Evolutionary conservation across 2,329 filamentous ascomycete genomes (phyloP).

Genomic region (Trichoderma harzianum): DNA sequence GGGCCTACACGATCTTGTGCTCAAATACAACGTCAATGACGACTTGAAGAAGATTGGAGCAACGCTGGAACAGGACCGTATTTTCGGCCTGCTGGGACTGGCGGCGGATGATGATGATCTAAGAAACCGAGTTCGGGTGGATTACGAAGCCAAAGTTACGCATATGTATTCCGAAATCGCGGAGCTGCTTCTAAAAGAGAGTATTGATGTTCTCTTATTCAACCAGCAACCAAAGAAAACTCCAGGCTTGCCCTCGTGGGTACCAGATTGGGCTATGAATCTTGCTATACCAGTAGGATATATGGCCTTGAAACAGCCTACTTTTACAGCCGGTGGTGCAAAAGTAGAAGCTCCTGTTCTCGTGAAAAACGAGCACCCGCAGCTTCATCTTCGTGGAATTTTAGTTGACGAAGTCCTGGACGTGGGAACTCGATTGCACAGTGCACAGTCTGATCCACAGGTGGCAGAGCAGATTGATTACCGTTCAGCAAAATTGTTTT

Average conservation of each 20-base stretch:
- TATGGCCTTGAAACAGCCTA: slow-evolving; percentile 22
- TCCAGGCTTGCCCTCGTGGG: slow-evolving; percentile 31
- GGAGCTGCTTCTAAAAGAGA: slow-evolving; percentile 23
- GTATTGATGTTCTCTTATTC: slow-evolving; percentile 30
- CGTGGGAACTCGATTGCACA: slow-evolving; percentile 23
- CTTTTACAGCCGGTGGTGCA: slow-evolving; percentile 26
- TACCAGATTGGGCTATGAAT: slow-evolving; percentile 34
- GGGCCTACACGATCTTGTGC: slow-evolving; percentile 27
- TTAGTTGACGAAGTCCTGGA: slow-evolving; percentile 24
- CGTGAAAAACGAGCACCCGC: slow-evolving; percentile 13
- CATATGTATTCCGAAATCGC: slow-evolving; percentile 25
- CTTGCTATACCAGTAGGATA: slow-evolving; percentile 28
- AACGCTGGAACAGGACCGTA: slow-evolving; percentile 29
- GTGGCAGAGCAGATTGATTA: slow-evolving; percentile 23
- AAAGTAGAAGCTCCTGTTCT: background rate
- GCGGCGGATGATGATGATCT: slow-evolving; percentile 23
- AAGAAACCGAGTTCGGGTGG: slow-evolving; percentile 16
- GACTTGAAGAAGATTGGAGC: slow-evolving; percentile 26
- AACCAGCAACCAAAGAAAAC: slow-evolving; percentile 28
- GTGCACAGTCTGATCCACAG: background rate
- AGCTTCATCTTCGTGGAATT: slow-evolving; percentile 24
- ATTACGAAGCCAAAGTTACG: slow-evolving; percentile 16
- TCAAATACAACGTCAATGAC: slow-evolving; percentile 32
- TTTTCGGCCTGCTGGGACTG: slow-evolving; percentile 34
- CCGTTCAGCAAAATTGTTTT: slow-evolving; percentile 23